Evolutionary conservation across 2,329 filamentous ascomycete genomes (phyloP), one percentile per base, ranked within the genome.

Genomic region (Aureobasidium lini): DNA sequence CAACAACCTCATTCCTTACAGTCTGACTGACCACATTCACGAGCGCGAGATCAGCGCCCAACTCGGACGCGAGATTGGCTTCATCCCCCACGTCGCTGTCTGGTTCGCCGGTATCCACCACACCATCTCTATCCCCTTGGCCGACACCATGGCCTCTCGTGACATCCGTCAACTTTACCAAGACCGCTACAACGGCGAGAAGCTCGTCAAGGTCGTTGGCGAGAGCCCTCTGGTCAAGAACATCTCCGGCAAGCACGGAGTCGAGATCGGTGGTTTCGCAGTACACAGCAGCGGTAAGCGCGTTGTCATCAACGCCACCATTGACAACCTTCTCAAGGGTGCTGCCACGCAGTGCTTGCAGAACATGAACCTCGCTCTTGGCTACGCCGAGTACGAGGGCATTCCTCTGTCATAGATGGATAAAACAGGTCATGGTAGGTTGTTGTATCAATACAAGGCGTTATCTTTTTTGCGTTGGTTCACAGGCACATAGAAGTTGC

Each of bases 31-130:
- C 66, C 94, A 97, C 76, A 89, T 97, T 63, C 94, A 97, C 76
- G 94, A 99, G 80, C 84, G 84, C 48, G 94, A 97, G 73, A 94
- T 97, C 64, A 87, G 86, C 70, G 71, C 77, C 56, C 91, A 95
- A 70, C 82, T 97, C 10, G 88, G 86, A 50, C 80, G 78, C 13
- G 76, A 83, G 16, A 85, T 95, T 10, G 88, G 86, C 6, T 99
- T 99, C 71, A 88, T 94, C 60, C 94, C 94, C 6, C 94, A 97
- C 73, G 92, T 96, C 28, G 90, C 91, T n/a, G 85, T 88, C 13
- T 97, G 91, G 93, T 97, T 97, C 83, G 88, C 95, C 70, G 93
- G 93, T 64, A 97, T 97, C 66, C 86, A 90, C 71, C 89, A 92
- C 75, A 93, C 91, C 40, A 92, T 97, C 73, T 91, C 85, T 70